These are phyloP conservation scores for Lyophyllum decastes DNA, from an alignment of 768 basidiomycete species.

Conservation along the genomic window DNA sequence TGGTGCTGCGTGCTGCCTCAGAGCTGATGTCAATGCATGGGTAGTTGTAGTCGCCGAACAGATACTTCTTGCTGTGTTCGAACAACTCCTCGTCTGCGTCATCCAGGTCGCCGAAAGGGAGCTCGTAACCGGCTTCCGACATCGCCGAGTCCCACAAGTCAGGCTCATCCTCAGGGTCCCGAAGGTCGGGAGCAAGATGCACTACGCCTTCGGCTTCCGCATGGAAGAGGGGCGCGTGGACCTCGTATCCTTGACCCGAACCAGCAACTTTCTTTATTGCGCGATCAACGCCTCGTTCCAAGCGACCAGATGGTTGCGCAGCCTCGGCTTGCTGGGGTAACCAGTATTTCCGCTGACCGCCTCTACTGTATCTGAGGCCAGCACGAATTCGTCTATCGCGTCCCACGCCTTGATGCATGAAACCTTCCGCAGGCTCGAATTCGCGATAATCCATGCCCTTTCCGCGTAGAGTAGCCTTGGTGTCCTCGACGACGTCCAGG, in stretches of 20 bases:
- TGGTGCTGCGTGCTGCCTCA: slow-evolving; percentile 60
- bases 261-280: slow-evolving; percentile 43
- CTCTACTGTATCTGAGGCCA: slow-evolving; percentile 86
- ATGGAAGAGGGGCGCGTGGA: slow-evolving; percentile 74
- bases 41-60: slow-evolving; percentile 92
- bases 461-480: slow-evolving; percentile 78
- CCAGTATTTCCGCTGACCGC: slow-evolving; percentile 97
- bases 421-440: slow-evolving; percentile 94
- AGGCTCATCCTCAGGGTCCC: slow-evolving; percentile 38
- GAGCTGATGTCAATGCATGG: slow-evolving; percentile 88
- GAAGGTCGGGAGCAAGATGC: slow-evolving; percentile 62
- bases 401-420: slow-evolving; percentile 87
- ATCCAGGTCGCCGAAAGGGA: slow-evolving; percentile 72
- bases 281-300: slow-evolving; percentile 43
- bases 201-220: slow-evolving; percentile 65
- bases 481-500: slow-evolving; percentile 87
- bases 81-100: slow-evolving; percentile 78
- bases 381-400: slow-evolving; percentile 87
- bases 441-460: slow-evolving; percentile 94
- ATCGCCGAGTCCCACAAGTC: slow-evolving; percentile 37
- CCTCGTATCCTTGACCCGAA: slow-evolving; percentile 50
- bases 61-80: slow-evolving; percentile 69
- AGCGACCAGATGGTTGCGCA: slow-evolving; percentile 36
- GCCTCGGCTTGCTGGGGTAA: slow-evolving; percentile 65
- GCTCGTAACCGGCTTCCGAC: slow-evolving; percentile 47